Evolutionary conservation across 2,329 filamentous ascomycete species (phyloP), one percentile per base, ranked within the genome.

Genomic region (Ascochyta clinopodiicola): DNA sequence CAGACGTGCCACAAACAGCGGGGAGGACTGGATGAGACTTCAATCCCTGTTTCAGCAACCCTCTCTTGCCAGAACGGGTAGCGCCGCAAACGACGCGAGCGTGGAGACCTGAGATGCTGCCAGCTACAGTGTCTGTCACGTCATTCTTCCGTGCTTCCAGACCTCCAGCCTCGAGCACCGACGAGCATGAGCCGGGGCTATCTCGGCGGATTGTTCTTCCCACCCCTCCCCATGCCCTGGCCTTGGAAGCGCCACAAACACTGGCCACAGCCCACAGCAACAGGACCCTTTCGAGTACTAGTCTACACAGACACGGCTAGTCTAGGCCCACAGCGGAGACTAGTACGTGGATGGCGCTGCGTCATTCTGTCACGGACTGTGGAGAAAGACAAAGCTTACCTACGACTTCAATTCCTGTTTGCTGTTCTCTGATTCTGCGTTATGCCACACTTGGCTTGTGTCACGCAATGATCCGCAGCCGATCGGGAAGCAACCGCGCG

Each of bases 341-440:
- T 45, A 59, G 63, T 61, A 62, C 57, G 57, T 53, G 57, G 56
- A 51, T 39, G 38, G 44, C 43, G 50, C 56, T 69, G 67, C 70
- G 68, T 72, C 70, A 72, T 70, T 61, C 27, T 45, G 34, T 46
- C 56, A 48, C 44, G 31, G 57, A 50, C 56, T 61, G 64, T 63
- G 63, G 66, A 57, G 59, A 59, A 57, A 19, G 4, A 10, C 39
- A 58, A 68, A 67, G 64, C 66, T 69, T 68, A 64, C 56, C 56
- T 56, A 55, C 51, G 37, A 52, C 56, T 55, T 52, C 57, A 61
- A 51, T 60, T 62, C 66, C 63, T 66, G 63, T 56, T 69, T 67
- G 57, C 51, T 39, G 24, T 29, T 40, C 44, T 21, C 44, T 47
- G 43, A 19, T 13, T 29, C 44, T 25, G 44, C 53, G 34, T 57